phyloP scores from a whole-genome alignment of 2,329 filamentous ascomycete species.

The Cytospora paraplurivora region DNA sequence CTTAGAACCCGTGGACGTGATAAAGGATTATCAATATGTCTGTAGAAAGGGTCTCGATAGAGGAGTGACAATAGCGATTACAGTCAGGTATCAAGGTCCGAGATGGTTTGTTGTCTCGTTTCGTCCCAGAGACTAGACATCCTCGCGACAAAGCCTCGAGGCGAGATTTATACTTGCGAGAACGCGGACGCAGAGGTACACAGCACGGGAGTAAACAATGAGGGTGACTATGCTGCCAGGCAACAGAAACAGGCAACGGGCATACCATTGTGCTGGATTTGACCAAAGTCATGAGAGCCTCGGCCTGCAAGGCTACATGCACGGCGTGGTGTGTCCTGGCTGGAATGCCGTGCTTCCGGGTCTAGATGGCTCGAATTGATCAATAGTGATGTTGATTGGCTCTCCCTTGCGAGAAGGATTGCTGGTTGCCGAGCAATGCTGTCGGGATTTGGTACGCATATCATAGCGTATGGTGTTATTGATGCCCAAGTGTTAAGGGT shows the following conservation, averaged over 20 bases:
- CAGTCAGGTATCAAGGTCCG: too few species aligned
- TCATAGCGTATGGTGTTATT: background rate
- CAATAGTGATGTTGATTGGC: background rate
- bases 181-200: conserved; percentile 2
- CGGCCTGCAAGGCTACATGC: background rate
- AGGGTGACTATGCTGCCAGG: background rate
- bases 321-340: background rate
- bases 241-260: background rate
- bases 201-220: conserved; percentile 10
- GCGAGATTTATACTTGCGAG: conserved; percentile 5
- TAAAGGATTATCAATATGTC: background rate
- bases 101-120: too few species aligned
- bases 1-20: background rate
- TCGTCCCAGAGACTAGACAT: too few species aligned
- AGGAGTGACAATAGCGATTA: too few species aligned
- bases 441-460: background rate
- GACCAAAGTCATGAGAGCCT: background rate
- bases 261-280: background rate
- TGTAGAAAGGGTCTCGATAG: background rate
- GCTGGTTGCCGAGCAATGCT: conserved; percentile 23
- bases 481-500: too few species aligned
- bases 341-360: background rate
- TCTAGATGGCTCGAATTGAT: background rate
- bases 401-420: conserved; percentile 1
- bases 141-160: background rate